These are phyloP conservation scores for Warburgia ugandensis DNA, from an alignment of 164 flowering plant genomes.

Conservation along the genomic window DNA sequence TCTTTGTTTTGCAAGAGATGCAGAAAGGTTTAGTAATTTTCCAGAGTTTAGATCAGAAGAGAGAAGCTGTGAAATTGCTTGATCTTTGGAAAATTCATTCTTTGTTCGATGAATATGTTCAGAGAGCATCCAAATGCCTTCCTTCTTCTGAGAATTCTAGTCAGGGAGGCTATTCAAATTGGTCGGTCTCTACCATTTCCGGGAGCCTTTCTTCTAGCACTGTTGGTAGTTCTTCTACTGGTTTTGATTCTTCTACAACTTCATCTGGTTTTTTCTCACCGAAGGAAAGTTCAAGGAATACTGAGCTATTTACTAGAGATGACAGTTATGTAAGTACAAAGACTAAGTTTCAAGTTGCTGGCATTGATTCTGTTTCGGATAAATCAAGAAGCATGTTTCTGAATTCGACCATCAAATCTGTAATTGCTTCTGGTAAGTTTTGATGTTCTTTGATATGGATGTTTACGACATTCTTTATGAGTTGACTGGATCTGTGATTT, in stretches of 20 bases:
- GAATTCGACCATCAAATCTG: slow-evolving; percentile 34
- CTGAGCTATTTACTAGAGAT: slow-evolving; percentile 45
- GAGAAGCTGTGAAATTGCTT: slow-evolving; percentile 33
- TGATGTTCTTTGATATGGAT: no score
- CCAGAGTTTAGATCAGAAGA: slow-evolving; percentile 36
- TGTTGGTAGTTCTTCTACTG: background rate
- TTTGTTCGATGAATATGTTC: slow-evolving; percentile 39
- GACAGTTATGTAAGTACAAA: slow-evolving; percentile 52
- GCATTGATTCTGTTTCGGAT: slow-evolving; percentile 24
- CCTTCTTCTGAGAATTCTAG: slow-evolving; percentile 18
- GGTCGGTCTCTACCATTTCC: slow-evolving; percentile 7
- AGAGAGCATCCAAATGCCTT: slow-evolving; percentile 48
- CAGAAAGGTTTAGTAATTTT: slow-evolving; percentile 25
- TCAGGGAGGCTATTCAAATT: slow-evolving; percentile 6
- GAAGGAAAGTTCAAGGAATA: slow-evolving; percentile 13
- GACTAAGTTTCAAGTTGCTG: slow-evolving; percentile 27
- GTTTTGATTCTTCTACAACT: slow-evolving; percentile 12
- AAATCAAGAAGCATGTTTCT: slow-evolving; percentile 2
- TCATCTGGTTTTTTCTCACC: slow-evolving; percentile 8
- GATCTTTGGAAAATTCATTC: slow-evolving; percentile 35
- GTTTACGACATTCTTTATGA: no score
- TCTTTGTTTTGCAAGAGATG: slow-evolving; percentile 37
- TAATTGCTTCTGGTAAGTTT: slow-evolving; percentile 28
- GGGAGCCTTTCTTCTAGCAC: slow-evolving; percentile 8
- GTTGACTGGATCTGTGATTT: no score